Evolutionary conservation across 495 filamentous ascomycete species (phyloP), one percentile per base, ranked within the genome.

Genomic region (Aspergillus bridgeri): DNA sequence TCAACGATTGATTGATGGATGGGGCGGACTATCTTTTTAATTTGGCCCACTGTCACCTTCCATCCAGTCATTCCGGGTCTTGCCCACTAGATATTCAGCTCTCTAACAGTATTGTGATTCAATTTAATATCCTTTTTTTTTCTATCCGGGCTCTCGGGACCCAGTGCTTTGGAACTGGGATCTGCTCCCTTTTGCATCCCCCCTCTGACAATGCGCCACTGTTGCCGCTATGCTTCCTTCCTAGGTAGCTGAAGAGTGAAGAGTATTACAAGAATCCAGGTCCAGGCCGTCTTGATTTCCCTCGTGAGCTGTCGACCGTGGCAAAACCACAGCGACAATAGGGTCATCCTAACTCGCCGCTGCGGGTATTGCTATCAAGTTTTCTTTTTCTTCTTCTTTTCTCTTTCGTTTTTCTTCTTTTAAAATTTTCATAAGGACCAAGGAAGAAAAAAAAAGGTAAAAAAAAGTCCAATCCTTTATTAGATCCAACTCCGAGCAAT

Each of bases 151-250:
- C 53, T 62, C 55, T 43, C 58, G 62, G 60, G 65, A 57, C 62
- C 62, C 62, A 65, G 58, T 55, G 43, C 59, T 59, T 60, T 59
- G 65, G 62, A 54, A 63, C 62, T n/a, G 25, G 42, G 57, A 59
- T 62, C 60, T 54, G 60, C 56, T 48, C 46, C 48, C 56, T 45
- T 57, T 57, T 42, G 20, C 27, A 49, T 20, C 18, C 20, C 22
- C 53, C 51, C 23, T 57, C 48, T 50, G 43, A 18, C 53, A 42
- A 56, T 54, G 57, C 60, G 60, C 63, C 57, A 62, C 60, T 38
- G 33, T 60, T 56, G 42, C 54, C 55, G 53, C 44, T 55, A 64
- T 58, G 24, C 54, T 48, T 38, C 33, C 33, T 15, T 38, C 33
- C 33, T 53, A 48, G 49, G 49, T n/a, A n/a, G n/a, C n/a, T n/a